A percentile compares a stretch with the other conserved stretches of the same genome.
Evolutionary conservation across 768 basidiomycete genomes (phyloP).

Genomic region (Tylopilus vinaceipallidus): DNA sequence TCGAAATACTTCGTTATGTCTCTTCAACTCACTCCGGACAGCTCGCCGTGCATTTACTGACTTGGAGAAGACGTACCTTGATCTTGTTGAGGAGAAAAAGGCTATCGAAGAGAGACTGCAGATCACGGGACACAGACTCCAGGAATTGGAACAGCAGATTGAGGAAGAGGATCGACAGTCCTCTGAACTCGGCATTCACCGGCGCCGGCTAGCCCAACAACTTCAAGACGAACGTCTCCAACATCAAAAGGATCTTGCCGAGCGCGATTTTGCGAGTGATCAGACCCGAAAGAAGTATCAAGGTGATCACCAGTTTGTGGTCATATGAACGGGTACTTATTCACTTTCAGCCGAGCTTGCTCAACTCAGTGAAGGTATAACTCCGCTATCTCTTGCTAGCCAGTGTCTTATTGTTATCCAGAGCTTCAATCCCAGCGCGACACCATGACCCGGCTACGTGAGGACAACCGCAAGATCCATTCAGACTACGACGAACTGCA

Average conservation of each 20-base stretch:
- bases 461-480: slow-evolving; percentile 76
- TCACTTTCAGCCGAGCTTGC: slow-evolving; percentile 61
- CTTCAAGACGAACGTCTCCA: slow-evolving; percentile 77
- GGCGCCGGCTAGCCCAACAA: slow-evolving; percentile 69
- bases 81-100: slow-evolving; percentile 51
- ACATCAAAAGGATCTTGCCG: slow-evolving; percentile 76
- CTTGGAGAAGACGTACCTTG: slow-evolving; percentile 55
- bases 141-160: slow-evolving; percentile 59
- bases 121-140: slow-evolving; percentile 49
- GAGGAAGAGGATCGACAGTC: slow-evolving; percentile 69
- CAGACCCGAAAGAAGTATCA: slow-evolving; percentile 88
- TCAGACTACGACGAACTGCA: slow-evolving; percentile 77
- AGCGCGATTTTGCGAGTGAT: slow-evolving; percentile 73
- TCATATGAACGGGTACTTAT: slow-evolving; percentile 7
- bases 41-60: slow-evolving; percentile 63
- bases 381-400: neutral
- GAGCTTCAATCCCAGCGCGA: slow-evolving; percentile 80
- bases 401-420: slow-evolving; percentile 26
- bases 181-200: slow-evolving; percentile 60
- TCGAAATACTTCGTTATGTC: neutral
- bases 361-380: slow-evolving; percentile 72
- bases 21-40: slow-evolving; percentile 28
- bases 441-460: slow-evolving; percentile 68
- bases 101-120: slow-evolving; percentile 48
- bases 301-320: slow-evolving; percentile 39